phyloP scores from a whole-genome alignment of 192 early-diverging fungal species.

The Podila epicladia region DNA sequence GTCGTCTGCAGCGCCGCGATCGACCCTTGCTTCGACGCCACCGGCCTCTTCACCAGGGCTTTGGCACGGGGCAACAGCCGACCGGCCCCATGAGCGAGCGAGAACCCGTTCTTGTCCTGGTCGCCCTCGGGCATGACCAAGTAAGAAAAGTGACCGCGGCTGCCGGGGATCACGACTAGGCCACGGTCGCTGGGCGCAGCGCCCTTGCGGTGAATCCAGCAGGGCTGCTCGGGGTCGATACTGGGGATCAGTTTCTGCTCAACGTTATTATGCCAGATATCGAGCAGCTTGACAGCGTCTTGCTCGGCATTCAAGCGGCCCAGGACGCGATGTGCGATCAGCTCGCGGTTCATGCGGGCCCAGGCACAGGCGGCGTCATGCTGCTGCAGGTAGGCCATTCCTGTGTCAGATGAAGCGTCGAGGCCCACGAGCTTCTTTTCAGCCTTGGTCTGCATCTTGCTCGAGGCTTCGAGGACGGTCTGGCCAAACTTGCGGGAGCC shows the following conservation, averaged over 20 bases:
- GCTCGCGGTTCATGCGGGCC: constrained; percentile 61
- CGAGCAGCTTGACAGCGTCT: constrained; percentile 53
- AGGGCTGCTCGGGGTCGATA: constrained; percentile 8
- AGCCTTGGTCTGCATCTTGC: constrained; percentile 31
- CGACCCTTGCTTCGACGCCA: constrained; percentile 40
- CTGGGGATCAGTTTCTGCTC: constrained; percentile 37
- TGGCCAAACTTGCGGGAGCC: constrained; percentile 68
- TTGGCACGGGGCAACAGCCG: constrained; percentile 57
- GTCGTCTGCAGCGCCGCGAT: constrained; percentile 52
- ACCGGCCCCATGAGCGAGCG: constrained; percentile 69
- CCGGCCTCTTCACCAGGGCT: constrained; percentile 45
- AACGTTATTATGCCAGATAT: constrained; percentile 69
- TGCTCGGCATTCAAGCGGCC: constrained; percentile 40
- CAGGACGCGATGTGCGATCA: constrained; percentile 64
- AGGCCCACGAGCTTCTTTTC: constrained; percentile 41
- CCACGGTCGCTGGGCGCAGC: constrained; percentile 65
- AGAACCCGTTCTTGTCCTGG: constrained; percentile 58
- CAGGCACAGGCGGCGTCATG: constrained; percentile 61
- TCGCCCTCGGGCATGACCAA: constrained; percentile 60
- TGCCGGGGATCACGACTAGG: constrained; percentile 67
- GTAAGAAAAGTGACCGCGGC: constrained; percentile 64
- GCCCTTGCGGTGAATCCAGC: constrained; percentile 68
- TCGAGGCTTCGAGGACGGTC: constrained; percentile 53
- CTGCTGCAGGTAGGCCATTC: constrained; percentile 50
- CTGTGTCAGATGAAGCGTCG: constrained; percentile 29